Evolutionary conservation across 345 rosid genomes (phyloP), one percentile per base, ranked within the genome.

Genomic region (Arabis hirsuta): DNA sequence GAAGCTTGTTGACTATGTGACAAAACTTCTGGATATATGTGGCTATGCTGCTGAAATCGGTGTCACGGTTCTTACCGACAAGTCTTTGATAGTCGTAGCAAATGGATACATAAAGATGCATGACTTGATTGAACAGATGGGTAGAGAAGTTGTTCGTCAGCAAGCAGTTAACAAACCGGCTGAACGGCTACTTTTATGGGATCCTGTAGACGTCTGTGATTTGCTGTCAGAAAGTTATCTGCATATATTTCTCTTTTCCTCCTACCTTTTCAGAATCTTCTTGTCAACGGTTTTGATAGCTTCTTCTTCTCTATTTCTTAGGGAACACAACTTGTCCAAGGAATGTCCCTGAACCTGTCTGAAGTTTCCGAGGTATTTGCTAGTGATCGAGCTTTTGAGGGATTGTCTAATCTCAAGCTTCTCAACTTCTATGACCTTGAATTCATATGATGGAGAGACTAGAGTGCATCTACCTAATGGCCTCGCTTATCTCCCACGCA

Each of bases 61-160:
- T 16, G 38, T 84, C 19, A 62, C 45, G 13, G 60, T 58, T 64
- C 84, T 84, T 14, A 34, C 52, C 0, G 76, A 78, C 16, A 82
- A 76, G 44, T 76, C 82, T 42, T 72, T 80, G 6, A 29, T 76
- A n/a, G 53, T 12, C 9, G 34, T 76, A 39, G 58, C 36, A 27
- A 62, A 62, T 55, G 22, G 46, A 36, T 42, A 19, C 16, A 38
- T 81, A 44, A 36, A 42, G 39, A 78, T 72, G 63, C 80, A 81
- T 68, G 59, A 74, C 20, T 70, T 81, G 39, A 34, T 74, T 27
- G 76, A 68, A 72, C 82, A 68, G 55, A 74, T 78, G 73, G 78
- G 82, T 9, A 36, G 55, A 20, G 62, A 78, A 47, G 61, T 78
- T 59, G 82, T 75, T 26, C 39, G 59, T 14, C 68, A 67, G 72